Conservation (phyloP, 352 stramenopile species). For the Globisporangium ultimum region DNA sequence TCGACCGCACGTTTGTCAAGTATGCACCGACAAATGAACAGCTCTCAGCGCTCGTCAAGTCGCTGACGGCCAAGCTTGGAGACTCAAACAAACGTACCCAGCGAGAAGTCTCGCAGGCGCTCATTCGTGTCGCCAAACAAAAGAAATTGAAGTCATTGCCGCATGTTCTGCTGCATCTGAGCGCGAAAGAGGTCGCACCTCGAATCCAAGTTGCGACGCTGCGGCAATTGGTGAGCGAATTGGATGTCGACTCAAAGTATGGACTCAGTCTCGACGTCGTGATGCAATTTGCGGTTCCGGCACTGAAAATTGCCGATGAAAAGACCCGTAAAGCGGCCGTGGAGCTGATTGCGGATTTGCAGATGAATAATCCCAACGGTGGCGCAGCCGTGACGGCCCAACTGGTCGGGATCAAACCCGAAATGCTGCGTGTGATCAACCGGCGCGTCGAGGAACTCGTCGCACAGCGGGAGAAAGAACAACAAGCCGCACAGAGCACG, state of each 20-base stretch:
- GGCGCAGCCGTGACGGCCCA: constrained; percentile 32
- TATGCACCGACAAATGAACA: constrained; percentile 52
- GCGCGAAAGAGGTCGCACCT: constrained; percentile 48
- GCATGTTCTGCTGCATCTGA: constrained; percentile 61
- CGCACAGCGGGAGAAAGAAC: constrained; percentile 33
- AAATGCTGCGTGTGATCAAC: constrained; percentile 74
- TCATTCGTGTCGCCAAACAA: constrained; percentile 59
- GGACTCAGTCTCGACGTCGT: constrained; percentile 54
- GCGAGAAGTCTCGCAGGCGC: constrained; percentile 53
- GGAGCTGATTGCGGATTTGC: constrained; percentile 65
- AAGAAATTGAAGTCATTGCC: constrained; percentile 56
- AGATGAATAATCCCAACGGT: constrained; percentile 23
- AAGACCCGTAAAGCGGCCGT: constrained; percentile 70
- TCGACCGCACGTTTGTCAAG: constrained; percentile 41
- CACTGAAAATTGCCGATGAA: constrained; percentile 72
- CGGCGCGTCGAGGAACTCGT: constrained; percentile 72
- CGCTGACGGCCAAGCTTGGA: constrained; percentile 57
- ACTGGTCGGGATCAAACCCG: constrained; percentile 54
- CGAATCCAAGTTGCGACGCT: constrained; percentile 58
- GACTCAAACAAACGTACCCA: constrained; percentile 85
- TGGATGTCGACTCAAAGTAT: constrained; percentile 33
- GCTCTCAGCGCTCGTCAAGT: constrained; percentile 44
- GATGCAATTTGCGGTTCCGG: constrained; percentile 66
- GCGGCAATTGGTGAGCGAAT: constrained; percentile 45
- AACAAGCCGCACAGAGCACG: constrained; percentile 24